phyloP scores from a whole-genome alignment of 2,329 filamentous ascomycete species.

The Fusarium sp. region DNA sequence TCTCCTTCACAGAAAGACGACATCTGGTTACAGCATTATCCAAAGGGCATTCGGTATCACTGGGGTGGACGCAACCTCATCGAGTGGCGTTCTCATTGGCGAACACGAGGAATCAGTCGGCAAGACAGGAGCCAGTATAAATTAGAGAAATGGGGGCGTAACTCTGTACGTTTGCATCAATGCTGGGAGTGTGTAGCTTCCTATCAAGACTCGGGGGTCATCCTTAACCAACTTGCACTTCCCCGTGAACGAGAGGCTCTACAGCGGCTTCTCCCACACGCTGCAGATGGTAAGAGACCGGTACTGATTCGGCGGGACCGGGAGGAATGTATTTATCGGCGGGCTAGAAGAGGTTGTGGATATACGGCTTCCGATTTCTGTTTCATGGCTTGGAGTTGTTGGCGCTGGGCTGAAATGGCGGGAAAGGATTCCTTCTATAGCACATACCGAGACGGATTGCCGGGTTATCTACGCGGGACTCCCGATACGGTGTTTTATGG shows the following conservation, averaged over 20 bases:
- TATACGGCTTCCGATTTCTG: background rate
- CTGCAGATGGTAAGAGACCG: background rate
- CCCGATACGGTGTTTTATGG: too few relatives aligned
- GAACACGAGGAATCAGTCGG: background rate
- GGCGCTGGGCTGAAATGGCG: background rate
- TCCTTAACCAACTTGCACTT: background rate
- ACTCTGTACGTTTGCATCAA: background rate
- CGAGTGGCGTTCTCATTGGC: background rate
- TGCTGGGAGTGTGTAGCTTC: background rate
- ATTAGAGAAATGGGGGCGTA: too few relatives aligned
- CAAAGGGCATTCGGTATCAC: slow-evolving; percentile 17
- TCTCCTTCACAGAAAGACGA: background rate
- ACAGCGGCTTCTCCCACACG: background rate
- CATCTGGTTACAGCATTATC: slow-evolving; percentile 15
- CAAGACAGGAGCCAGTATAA: too few relatives aligned
- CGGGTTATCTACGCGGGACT: too few relatives aligned
- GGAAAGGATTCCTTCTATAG: too few relatives aligned
- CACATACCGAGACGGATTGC: too few relatives aligned
- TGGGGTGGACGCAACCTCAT: background rate
- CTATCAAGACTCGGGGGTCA: background rate
- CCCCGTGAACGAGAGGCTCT: background rate
- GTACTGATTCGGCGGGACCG: background rate
- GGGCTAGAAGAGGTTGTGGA: background rate
- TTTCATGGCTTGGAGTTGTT: background rate
- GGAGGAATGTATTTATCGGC: background rate